phyloP scores from a whole-genome alignment of 2,329 filamentous ascomycete genomes.

The Ceratocystiopsis sp. region DNA sequence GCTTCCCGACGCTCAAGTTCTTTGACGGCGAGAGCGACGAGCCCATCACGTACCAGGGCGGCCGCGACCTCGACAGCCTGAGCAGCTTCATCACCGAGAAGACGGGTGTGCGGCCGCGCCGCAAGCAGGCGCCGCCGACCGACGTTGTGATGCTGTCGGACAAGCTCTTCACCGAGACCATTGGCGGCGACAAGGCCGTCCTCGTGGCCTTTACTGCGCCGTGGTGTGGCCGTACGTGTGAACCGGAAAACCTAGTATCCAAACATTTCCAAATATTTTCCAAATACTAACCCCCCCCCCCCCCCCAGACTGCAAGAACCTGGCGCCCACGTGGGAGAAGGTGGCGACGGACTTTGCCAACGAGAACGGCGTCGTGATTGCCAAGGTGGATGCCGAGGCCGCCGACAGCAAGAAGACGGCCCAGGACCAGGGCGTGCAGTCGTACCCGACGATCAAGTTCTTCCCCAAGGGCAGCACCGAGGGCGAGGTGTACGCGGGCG shows the following conservation, averaged over 20 bases:
- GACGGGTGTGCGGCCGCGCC: conserved; percentile 67
- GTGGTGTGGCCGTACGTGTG: conserved; percentile 84
- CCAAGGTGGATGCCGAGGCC: conserved; percentile 89
- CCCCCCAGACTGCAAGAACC: conserved; percentile 61
- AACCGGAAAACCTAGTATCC: too few species aligned
- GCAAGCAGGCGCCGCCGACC: conserved; percentile 56
- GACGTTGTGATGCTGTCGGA: conserved; percentile 69
- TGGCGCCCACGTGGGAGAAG: conserved; percentile 81
- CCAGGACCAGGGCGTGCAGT: conserved; percentile 57
- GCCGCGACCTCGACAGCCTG: conserved; percentile 76
- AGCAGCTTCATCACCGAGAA: conserved; percentile 69
- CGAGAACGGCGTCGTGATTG: conserved; percentile 68
- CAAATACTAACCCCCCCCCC: conserved; percentile 25
- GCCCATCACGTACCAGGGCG: conserved; percentile 71
- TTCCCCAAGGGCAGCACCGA: conserved; percentile 74
- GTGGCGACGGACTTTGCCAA: conserved; percentile 61
- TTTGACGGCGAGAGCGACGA: conserved; percentile 89
- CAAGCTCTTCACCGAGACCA: conserved; percentile 52
- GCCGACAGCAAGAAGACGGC: conserved; percentile 64
- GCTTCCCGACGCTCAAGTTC: conserved; percentile 94
- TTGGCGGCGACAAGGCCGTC: conserved; percentile 78
- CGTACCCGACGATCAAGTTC: conserved; percentile 96
- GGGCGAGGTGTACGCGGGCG: conserved; percentile 50
- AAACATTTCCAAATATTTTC: too few species aligned
- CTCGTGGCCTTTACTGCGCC: conserved; percentile 94